Evolutionary conservation across 2,329 filamentous ascomycete genomes (phyloP), one percentile per base, ranked within the genome.

Genomic region (Penicillium sp.): DNA sequence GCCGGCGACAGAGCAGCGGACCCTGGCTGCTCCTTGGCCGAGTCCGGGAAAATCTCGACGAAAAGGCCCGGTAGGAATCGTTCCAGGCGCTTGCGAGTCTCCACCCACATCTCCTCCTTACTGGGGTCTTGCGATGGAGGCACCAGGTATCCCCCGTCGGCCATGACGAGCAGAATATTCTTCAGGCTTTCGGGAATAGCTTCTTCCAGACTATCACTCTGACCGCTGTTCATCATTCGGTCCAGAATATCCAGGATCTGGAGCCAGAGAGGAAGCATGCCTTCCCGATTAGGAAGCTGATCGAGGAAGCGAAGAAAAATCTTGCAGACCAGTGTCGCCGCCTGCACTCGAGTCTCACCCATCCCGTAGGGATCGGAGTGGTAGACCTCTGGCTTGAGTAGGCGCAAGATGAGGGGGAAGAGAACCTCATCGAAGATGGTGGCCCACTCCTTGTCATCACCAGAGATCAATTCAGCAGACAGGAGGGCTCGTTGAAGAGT

Each of bases 161-260:
- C 89, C 93, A 99, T 97, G 71, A 99, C 95, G 10, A 99, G 84
- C 26, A 98, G 82, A 56, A 98, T 93, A 68, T 99, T 99, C 80
- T 99, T 99, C 61, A 99, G 82, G 67, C 92, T 95, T 78, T 99
- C 95, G 0, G 92, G 91, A 2, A 98, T 93, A 13, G 95, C 94
- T 81, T 99, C 95, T 79, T 96, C 93, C 74, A 96, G 80, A 71
- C 90, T 94, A 72, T 96, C 93, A 26, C 92, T 92, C 76, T 97
- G 93, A 0, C 94, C 94, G 72, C 91, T 95, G 73, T 97, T 97
- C 89, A 97, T 96, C 66, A 99, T 84, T 26, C 95, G 88, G 76
- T 99, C 95, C 87, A 99, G 93, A 58, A 97, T 91, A 69, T 93
- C 92, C 67, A 98, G 86, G 59, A 98, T 96, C 76, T 90, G 90